Base-by-base conservation (phyloP, 345 rosid species). In the Eucalyptus erythrocorys region DNA sequence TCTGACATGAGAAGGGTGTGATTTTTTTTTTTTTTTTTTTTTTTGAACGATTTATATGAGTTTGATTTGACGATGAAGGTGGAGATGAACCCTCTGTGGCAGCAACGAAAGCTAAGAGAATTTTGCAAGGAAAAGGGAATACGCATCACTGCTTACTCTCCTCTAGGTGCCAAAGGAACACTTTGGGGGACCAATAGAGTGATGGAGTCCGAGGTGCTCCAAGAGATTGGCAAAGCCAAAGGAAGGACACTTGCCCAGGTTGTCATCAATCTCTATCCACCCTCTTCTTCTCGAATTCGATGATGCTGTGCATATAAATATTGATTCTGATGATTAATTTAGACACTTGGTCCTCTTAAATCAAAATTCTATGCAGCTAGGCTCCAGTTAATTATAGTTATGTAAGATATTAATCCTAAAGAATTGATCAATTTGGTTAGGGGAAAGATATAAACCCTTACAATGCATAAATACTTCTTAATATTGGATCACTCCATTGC, bases 241-340 rank as follows among this genome's bases (percentile, higher is more conserved):
- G 89, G 89, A 55, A 93, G 88, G 59, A 81, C 91, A 5, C 84
- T 91, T 66, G 92, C 93, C 3, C 93, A 92, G 94, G 95, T 93
- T 15, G 16, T 37, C 47, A 32, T 84, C 37, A 45, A 82, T 82
- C 7, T 53, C 45, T 42, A 51, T 80, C 8, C 47, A 10, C 13
- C 47, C 6, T 76, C 10, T 37, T 3, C 27, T 76, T 37, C 45
- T 76, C 45, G 82, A 76, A 76, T 37, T 76, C 22, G 27, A 76
- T 76, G 45, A 76, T 76, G 82, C 27, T 37, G 12, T 76, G 27
- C 27, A 21, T 10, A 21, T 24, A 37, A 37, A 76, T 40, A 19
- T 37, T 37, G 27, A 37, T 37, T 76, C 14, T 37, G 45, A 37
- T 19, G 82, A 76, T 21, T 37, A 76, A 76, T 19, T 61, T 37